Conservation (phyloP, 176 grass and related monocot species). For the Leersia perrieri region DNA sequence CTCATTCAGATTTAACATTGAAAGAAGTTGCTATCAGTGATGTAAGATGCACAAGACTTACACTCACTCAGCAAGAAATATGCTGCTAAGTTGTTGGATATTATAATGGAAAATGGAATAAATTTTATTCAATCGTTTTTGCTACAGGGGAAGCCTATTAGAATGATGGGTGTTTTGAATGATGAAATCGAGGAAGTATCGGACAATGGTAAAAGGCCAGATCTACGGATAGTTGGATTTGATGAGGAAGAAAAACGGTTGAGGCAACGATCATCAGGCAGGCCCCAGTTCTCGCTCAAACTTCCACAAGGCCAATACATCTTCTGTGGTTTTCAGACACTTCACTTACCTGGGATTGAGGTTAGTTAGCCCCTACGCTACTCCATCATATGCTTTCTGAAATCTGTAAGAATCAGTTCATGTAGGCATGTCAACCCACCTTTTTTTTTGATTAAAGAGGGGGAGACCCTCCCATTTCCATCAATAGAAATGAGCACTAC, state of each 20-base stretch:
- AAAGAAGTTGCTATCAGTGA: constrained; percentile 65
- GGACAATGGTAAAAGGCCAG: constrained; percentile 55
- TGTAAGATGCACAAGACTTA: constrained; percentile 28
- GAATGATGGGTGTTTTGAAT: constrained; percentile 91
- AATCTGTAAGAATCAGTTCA: not conserved
- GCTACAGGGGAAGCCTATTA: constrained; percentile 65
- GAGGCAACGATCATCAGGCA: constrained; percentile 50
- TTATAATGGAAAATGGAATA: constrained; percentile 24
- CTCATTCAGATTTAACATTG: constrained; percentile 55
- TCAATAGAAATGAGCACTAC: no score
- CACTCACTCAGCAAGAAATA: not conserved
- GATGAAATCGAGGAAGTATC: constrained; percentile 96
- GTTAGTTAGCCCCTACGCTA: constrained; percentile 31
- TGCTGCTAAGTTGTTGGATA: not conserved
- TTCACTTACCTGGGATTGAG: constrained; percentile 77
- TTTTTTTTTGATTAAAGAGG: no score
- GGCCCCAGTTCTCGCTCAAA: constrained; percentile 56
- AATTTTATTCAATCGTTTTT: not conserved
- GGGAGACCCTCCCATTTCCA: no score
- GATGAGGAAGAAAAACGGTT: constrained; percentile 84
- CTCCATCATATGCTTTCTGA: not conserved
- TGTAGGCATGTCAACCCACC: not conserved
- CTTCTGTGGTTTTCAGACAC: constrained; percentile 83
- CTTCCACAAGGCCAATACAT: constrained; percentile 84
- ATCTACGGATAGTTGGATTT: constrained; percentile 86